Percentiles rank a stretch among this genome's conserved stretches.
Conservation (phyloP, 345 rosid species). For the Linum tenue region DNA sequence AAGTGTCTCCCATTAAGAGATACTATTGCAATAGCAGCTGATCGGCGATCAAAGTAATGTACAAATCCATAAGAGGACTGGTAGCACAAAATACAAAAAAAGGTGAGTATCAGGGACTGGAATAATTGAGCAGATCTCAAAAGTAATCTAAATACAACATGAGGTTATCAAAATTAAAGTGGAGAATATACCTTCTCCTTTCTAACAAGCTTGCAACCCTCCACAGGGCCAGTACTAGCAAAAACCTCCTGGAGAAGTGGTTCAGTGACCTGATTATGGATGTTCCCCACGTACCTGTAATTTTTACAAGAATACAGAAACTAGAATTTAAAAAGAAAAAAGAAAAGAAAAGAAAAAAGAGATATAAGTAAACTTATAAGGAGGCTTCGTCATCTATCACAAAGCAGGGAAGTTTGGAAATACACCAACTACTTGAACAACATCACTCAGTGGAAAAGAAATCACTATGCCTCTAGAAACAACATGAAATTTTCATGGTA, state of each 20-base stretch:
- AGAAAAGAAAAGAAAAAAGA: constrained; percentile 14
- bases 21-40: constrained; percentile 74
- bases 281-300: constrained; percentile 87
- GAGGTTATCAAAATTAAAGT: background rate
- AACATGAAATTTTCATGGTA: background rate
- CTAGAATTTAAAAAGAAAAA: constrained; percentile 23
- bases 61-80: constrained; percentile 95
- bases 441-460: background rate
- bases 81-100: constrained; percentile 13
- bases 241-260: constrained; percentile 95
- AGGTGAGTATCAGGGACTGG: background rate
- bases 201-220: constrained; percentile 83
- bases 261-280: constrained; percentile 85
- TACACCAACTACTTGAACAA: background rate
- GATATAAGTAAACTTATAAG: constrained; percentile 23
- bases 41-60: constrained; percentile 89
- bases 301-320: constrained; percentile 37
- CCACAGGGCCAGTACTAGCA: constrained; percentile 89
- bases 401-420: constrained; percentile 2
- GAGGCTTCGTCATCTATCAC: constrained; percentile 14
- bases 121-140: background rate
- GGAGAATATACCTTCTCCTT: constrained; percentile 64
- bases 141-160: background rate
- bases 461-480: background rate
- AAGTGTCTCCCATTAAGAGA: constrained; percentile 88